A percentile compares a stretch with the other conserved stretches of the same genome.
Evolutionary conservation across 495 filamentous ascomycete species (phyloP).

Genomic region (Amniculicola lignicola): DNA sequence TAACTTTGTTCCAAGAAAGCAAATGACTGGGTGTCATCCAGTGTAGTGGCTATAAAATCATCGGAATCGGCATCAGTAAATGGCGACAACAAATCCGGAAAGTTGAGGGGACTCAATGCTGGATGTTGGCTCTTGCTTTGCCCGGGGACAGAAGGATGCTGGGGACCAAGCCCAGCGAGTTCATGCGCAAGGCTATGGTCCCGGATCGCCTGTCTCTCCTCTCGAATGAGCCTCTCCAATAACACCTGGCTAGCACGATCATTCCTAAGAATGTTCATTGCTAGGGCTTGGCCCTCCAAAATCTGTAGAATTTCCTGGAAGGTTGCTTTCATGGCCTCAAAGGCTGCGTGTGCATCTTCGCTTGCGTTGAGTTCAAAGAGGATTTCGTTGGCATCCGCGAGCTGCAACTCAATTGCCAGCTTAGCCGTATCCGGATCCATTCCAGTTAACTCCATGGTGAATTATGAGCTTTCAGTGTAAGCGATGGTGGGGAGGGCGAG

Average conservation of each 20-base stretch:
- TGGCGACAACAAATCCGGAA: no score
- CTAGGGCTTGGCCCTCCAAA: conserved; percentile 5
- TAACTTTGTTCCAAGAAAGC: no score
- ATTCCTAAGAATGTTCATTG: conserved; percentile 1
- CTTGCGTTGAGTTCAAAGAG: neutral
- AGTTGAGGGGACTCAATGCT: no score
- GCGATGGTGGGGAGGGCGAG: neutral
- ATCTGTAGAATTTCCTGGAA: neutral
- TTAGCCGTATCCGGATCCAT: conserved; percentile 17
- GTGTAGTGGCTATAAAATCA: no score
- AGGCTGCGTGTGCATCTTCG: neutral
- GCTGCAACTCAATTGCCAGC: conserved; percentile 11
- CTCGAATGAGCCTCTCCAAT: neutral
- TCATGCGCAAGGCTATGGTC: conserved; percentile 12
- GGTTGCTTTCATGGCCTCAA: neutral
- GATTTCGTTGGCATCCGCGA: conserved; percentile 11
- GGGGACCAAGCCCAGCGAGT: neutral
- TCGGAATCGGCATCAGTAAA: no score
- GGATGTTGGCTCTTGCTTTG: no score
- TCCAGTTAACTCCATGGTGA: neutral
- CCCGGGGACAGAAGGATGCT: neutral
- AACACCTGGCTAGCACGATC: neutral
- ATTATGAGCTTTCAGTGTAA: neutral
- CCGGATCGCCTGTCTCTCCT: conserved; percentile 14
- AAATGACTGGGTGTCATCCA: no score